phyloP scores from a whole-genome alignment of 805 yeast species.

The Myxozyma monticola region DNA sequence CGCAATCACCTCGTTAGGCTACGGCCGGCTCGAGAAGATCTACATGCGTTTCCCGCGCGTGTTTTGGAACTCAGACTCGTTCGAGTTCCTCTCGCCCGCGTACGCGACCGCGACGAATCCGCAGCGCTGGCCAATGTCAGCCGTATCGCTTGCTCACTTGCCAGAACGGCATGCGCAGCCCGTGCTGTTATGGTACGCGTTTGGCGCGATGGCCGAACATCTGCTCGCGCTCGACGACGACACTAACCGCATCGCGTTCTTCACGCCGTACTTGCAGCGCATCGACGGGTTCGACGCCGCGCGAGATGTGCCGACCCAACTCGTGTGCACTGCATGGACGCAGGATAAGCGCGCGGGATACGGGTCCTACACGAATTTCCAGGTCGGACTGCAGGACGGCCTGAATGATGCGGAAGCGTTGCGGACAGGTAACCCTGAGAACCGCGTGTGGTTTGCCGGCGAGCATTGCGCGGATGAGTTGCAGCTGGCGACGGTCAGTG shows the following conservation, averaged over 20 bases:
- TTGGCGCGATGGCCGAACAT: constrained; percentile 31
- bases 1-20: constrained; percentile 33
- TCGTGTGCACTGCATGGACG: constrained; percentile 36
- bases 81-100: constrained; percentile 32
- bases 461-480: constrained; percentile 33
- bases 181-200: constrained; percentile 32
- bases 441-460: constrained; percentile 36
- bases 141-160: constrained; percentile 20
- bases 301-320: constrained; percentile 10
- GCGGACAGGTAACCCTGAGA: constrained; percentile 29
- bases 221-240: constrained; percentile 25
- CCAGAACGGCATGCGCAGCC: constrained; percentile 28
- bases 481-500: constrained; percentile 29
- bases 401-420: constrained; percentile 32
- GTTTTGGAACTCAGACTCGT: constrained; percentile 37
- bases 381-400: constrained; percentile 23
- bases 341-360: constrained; percentile 36
- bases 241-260: constrained; percentile 29
- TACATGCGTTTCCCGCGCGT: constrained; percentile 36
- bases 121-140: constrained; percentile 18
- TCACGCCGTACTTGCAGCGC: constrained; percentile 31
- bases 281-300: constrained; percentile 19
- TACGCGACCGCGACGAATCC: constrained; percentile 13
- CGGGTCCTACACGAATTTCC: constrained; percentile 36
- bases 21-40: constrained; percentile 37